Conservation (phyloP, 2,329 filamentous ascomycete genomes). For the Rasamsonia emersonii region DNA sequence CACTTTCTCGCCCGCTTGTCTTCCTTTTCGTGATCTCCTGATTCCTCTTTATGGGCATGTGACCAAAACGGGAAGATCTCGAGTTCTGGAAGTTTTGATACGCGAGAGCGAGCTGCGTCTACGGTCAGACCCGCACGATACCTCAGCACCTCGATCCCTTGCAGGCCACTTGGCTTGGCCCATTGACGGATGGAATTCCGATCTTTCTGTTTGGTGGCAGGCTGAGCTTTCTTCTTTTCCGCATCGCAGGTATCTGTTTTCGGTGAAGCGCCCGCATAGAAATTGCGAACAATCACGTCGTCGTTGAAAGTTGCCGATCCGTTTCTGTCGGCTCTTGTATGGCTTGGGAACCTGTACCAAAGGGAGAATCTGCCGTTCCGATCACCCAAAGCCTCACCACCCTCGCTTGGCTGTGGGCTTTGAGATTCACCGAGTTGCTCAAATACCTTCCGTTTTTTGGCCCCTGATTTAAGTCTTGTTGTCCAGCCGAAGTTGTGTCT, state of each 20-base stretch:
- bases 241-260: conserved; percentile 3
- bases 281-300: conserved; percentile 14
- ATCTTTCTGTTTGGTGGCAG: conserved; percentile 6
- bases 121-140: conserved; percentile 12
- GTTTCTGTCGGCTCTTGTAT: conserved; percentile 10
- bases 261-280: conserved; percentile 9
- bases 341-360: conserved; percentile 16
- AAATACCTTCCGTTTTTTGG: too few species aligned
- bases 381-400: too few species aligned
- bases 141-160: conserved; percentile 8
- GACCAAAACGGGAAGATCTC: conserved; percentile 10
- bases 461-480: too few species aligned
- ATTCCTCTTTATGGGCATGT: conserved; percentile 9
- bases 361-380: conserved; percentile 9
- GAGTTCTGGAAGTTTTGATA: conserved; percentile 10
- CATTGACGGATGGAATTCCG: conserved; percentile 9
- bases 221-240: conserved; percentile 2
- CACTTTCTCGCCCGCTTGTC: conserved; percentile 6
- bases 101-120: conserved; percentile 8
- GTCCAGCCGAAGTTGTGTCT: too few species aligned
- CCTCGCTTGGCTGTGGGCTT: too few species aligned
- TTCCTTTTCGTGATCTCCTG: conserved; percentile 10
- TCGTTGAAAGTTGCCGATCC: conserved; percentile 10
- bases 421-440: too few species aligned
- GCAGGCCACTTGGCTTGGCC: conserved; percentile 5